A percentile compares a stretch with the other conserved stretches of the same genome.
Conservation (phyloP, 1,139 yeast species). For the Candida albicans region DNA sequence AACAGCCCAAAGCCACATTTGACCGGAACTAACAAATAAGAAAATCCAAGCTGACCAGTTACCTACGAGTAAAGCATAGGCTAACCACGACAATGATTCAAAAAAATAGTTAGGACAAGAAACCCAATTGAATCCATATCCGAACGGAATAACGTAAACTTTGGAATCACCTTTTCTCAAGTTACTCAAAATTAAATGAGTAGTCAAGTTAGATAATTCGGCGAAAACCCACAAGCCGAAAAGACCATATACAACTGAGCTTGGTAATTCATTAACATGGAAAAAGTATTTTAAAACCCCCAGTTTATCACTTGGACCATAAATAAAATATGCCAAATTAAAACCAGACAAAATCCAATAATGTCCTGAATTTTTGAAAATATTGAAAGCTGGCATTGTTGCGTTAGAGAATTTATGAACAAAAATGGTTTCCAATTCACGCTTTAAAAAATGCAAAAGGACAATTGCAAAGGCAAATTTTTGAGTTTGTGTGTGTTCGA, state of each 20-base stretch:
- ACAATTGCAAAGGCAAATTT: constrained; percentile 53
- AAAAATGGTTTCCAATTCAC: constrained; percentile 82
- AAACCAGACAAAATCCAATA: constrained; percentile 90
- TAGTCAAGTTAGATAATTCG: constrained; percentile 69
- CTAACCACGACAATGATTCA: constrained; percentile 75
- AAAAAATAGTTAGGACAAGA: constrained; percentile 87
- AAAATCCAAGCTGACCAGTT: constrained; percentile 78
- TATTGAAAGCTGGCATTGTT: constrained; percentile 87
- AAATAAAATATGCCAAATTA: constrained; percentile 65
- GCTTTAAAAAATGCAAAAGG: constrained; percentile 75
- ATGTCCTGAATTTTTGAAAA: constrained; percentile 86
- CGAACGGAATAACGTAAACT: constrained; percentile 44
- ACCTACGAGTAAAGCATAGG: constrained; percentile 67
- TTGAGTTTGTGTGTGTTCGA: constrained; percentile 46
- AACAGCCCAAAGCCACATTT: constrained; percentile 81
- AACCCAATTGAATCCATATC: constrained; percentile 46
- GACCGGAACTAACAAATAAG: constrained; percentile 66
- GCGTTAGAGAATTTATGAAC: constrained; percentile 83
- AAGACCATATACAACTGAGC: constrained; percentile 27
- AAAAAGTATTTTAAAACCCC: constrained; percentile 23
- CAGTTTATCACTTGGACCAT: constrained; percentile 47
- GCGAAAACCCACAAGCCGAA: constrained; percentile 58
- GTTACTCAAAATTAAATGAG: constrained; percentile 62
- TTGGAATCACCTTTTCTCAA: constrained; percentile 49
- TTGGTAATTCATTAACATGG: constrained; percentile 33